Percentiles rank a stretch among this genome's conserved stretches.
Conservation (phyloP, 2,329 filamentous ascomycete species). For the Colletotrichum brevisporum region DNA sequence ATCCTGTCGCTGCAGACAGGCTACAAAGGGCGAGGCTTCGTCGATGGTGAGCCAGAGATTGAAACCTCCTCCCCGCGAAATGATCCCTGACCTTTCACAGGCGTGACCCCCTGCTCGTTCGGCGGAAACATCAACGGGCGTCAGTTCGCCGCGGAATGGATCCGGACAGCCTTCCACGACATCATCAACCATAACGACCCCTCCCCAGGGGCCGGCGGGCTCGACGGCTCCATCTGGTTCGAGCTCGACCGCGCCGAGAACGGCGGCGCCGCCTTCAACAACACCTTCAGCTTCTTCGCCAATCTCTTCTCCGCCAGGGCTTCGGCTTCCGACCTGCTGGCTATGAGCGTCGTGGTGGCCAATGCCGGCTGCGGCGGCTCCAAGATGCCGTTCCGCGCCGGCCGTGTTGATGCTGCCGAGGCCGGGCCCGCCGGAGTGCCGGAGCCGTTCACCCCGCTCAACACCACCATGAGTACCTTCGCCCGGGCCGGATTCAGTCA, state of each 20-base stretch:
- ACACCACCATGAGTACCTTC: slow-evolving; percentile 43
- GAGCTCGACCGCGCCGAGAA: slow-evolving; percentile 49
- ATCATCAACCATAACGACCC: slow-evolving; percentile 46
- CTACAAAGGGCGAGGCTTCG: slow-evolving; percentile 43
- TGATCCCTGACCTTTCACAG: not conserved
- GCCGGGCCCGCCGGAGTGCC: slow-evolving; percentile 47
- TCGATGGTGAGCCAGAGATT: slow-evolving; percentile 39
- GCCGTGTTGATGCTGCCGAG: slow-evolving; percentile 44
- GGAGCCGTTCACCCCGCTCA: slow-evolving; percentile 44
- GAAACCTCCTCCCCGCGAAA: not conserved
- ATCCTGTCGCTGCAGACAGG: slow-evolving; percentile 43
- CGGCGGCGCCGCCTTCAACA: slow-evolving; percentile 48
- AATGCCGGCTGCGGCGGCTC: slow-evolving; percentile 44
- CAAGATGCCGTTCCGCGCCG: slow-evolving; percentile 45
- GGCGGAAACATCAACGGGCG: slow-evolving; percentile 43
- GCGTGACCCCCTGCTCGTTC: slow-evolving; percentile 42
- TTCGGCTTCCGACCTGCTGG: slow-evolving; percentile 49
- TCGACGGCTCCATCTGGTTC: slow-evolving; percentile 50
- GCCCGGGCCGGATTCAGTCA: slow-evolving; percentile 43
- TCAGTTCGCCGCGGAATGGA: slow-evolving; percentile 49
- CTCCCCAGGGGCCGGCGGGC: slow-evolving; percentile 45
- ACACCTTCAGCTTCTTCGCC: slow-evolving; percentile 45
- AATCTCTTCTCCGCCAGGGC: slow-evolving; percentile 44
- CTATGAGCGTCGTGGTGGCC: slow-evolving; percentile 48
- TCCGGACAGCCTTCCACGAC: slow-evolving; percentile 51